A percentile compares a stretch with the other conserved stretches of the same genome.
phyloP scores from a whole-genome alignment of 1,139 yeast genomes.

The Trichomonascaceae sp. region DNA sequence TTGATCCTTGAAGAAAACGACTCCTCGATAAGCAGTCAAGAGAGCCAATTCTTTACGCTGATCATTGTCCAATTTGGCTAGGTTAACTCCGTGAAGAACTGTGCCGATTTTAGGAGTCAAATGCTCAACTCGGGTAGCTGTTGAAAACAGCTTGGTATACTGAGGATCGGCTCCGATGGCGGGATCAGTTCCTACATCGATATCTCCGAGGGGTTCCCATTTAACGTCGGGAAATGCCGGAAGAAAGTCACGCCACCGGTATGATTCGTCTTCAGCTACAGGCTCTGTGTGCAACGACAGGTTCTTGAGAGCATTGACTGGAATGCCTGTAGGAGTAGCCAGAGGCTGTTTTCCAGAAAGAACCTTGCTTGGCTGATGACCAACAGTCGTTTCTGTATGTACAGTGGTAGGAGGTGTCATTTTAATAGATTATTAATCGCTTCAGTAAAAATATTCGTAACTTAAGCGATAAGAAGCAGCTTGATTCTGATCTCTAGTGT shows the following conservation, averaged over 20 bases:
- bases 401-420: conserved; percentile 10
- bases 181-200: conserved; percentile 21
- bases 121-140: conserved; percentile 31
- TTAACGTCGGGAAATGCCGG: conserved; percentile 32
- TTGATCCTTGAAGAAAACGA: conserved; percentile 61
- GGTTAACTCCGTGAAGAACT: conserved; percentile 54
- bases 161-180: conserved; percentile 46
- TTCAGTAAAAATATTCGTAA: too few species aligned
- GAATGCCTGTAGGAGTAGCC: conserved; percentile 7
- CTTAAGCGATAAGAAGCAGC: background rate
- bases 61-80: conserved; percentile 44
- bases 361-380: background rate
- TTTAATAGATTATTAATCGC: background rate
- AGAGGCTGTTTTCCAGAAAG: background rate
- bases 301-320: background rate
- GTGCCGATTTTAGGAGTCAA: conserved; percentile 64
- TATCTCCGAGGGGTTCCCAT: conserved; percentile 23
- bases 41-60: conserved; percentile 63
- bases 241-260: conserved; percentile 26
- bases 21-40: conserved; percentile 60
- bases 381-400: background rate
- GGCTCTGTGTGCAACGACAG: conserved; percentile 4
- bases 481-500: background rate
- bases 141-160: conserved; percentile 48
- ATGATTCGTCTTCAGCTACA: conserved; percentile 10